Evolutionary conservation across 2,329 filamentous ascomycete species (phyloP), one percentile per base, ranked within the genome.

Genomic region (Myrmaecium sp.): DNA sequence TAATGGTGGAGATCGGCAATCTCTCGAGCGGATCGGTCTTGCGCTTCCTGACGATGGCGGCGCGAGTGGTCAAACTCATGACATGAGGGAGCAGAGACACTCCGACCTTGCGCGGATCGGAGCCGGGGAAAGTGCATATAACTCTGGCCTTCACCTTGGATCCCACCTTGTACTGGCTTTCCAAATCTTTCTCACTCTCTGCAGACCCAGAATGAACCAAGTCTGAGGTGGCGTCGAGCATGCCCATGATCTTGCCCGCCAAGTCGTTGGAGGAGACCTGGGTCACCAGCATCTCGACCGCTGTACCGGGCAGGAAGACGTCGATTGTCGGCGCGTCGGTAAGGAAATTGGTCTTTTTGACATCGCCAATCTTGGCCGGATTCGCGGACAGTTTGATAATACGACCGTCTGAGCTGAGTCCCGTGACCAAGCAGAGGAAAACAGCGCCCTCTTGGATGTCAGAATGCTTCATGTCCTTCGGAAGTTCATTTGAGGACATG

Each of bases 71-170:
- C n/a, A 94, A 60, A 4, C 71, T 66, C 19, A 79, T 52, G 23
- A 94, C 61, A 44, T 95, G 83, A n/a, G 84, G 76, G 11, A 95
- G 63, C 17, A 95, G 46, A 3, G 89, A 94, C 30, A 95, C 69
- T 15, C 83, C 84, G 12, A 98, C 57, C 54, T 91, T 94, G 36
- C 74, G 78, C 8, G 73, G 67, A 26, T 84, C 79, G 4, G 77
- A 66, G 2, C 69, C 65, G 0, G 83, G 81, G 43, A 92, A 89
- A 17, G 74, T 91, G 57, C 76, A 94, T 30, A 93, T 76, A 20
- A 98, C 66, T 43, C 91, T 73, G 3, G 74, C 84, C 53, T 81
- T 86, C 39, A 86, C 60, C 47, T 86, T 92, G 27, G 74, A 73
- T 21, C 83, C 83, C 31, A 80, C 62, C 47, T 89, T 84, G 60